Base-by-base conservation (phyloP, 1,284 basidiomycete species). In the Ustilago xerochloae region DNA sequence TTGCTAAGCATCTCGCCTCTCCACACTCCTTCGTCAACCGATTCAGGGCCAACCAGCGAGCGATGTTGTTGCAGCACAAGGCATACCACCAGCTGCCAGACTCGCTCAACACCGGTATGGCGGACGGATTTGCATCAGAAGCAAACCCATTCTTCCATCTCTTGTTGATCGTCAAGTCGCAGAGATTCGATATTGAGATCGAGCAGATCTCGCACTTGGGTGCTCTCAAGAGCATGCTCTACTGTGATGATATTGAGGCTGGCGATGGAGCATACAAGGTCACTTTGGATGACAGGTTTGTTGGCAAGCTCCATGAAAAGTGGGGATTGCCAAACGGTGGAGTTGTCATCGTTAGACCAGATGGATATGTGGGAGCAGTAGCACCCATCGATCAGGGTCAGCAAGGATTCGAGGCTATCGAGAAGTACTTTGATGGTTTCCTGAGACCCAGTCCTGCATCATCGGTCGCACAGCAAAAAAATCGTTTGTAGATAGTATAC, bases 301-400 rank as follows among this genome's bases (percentile, higher is more conserved):
- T 81, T 13, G 80, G 80, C 22, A 74, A 62, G 9, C 41, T 81
- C 20, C 90, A 91, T 74, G 64, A 80, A 2, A 87, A 87, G 51
- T 90, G 88, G 77, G 91, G 91, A 6, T 76, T 85, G 20, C 51
- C 75, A 3, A 82, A 84, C 3, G 91, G 91, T 26, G 90, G 88
- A 6, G 83, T 91, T 24, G 88, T 91, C 28, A 86, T 90, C 32
- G 88, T 91, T 13, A 87, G 91, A 30, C 91, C 91, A 3, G 91
- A 92, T 75, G 91, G 91, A 9, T 92, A 91, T 66, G 88, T 92
- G 16, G 90, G 90, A 3, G 86, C 86, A 57, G 85, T 91, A 22
- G 86, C 86, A 1, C 87, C 89, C 0, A 81, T 91, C 39, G 85
- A 88, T 35, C 81, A 86, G 4, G 85, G 88, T 32, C 79, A 85